phyloP scores from a whole-genome alignment of 305 asterid species.

The Fraxinus dipetala region DNA sequence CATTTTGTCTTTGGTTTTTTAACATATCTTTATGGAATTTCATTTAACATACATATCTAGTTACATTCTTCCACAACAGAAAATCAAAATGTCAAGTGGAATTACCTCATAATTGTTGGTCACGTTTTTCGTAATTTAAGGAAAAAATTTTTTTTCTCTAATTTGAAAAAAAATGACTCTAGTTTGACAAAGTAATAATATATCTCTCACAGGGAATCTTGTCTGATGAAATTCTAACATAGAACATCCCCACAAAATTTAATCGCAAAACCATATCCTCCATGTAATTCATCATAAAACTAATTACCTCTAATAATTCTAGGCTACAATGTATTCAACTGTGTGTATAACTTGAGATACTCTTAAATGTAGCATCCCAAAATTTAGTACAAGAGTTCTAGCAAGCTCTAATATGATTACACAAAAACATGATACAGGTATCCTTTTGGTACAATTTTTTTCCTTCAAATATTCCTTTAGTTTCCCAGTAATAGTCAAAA shows the following conservation, averaged over 20 bases:
- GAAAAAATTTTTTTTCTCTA: neutral
- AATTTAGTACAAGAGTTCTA: neutral
- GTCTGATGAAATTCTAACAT: neutral
- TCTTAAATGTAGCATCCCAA: neutral
- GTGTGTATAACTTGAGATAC: neutral
- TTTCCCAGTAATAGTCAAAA: neutral
- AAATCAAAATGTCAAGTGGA: neutral
- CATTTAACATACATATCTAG: neutral
- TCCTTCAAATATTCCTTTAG: too few relatives aligned
- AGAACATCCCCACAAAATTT: neutral
- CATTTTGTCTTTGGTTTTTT: neutral
- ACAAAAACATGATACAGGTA: neutral
- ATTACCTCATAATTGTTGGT: neutral
- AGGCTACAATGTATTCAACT: neutral
- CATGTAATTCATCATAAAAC: neutral
- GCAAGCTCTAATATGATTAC: neutral
- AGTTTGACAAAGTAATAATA: neutral
- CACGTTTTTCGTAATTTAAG: neutral
- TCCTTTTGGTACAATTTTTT: neutral
- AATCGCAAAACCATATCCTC: conserved; percentile 8
- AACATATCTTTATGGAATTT: neutral
- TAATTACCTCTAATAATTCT: neutral
- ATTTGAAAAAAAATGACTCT: neutral
- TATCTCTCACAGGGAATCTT: neutral
- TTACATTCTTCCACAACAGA: neutral